These are phyloP conservation scores for Verbascum thapsus DNA, from an alignment of 257 asterid species.

Conservation along the genomic window DNA sequence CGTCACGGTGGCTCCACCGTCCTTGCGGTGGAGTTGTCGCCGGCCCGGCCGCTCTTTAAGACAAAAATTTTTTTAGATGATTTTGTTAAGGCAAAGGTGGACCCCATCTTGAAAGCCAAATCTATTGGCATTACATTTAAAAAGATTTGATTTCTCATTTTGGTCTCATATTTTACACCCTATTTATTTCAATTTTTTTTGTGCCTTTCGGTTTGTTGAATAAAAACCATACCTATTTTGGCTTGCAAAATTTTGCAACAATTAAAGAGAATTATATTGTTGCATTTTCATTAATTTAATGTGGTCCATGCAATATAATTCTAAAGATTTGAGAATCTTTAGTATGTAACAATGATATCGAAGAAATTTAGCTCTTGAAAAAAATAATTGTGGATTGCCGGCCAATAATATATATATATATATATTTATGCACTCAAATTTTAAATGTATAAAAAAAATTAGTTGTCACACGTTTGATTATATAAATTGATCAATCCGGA, in stretches of 20 bases:
- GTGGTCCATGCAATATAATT: constrained; percentile 45
- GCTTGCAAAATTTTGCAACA: constrained; percentile 15
- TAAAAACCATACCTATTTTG: constrained; percentile 36
- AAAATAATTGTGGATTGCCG: too few relatives aligned
- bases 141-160: constrained; percentile 45
- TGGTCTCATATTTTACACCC: constrained; percentile 15
- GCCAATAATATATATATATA: too few relatives aligned
- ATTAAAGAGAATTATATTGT: neutral
- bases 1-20: constrained; percentile 59
- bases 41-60: constrained; percentile 38
- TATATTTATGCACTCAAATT: too few relatives aligned
- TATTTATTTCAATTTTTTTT: constrained; percentile 13
- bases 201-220: constrained; percentile 37
- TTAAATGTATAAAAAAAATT: too few relatives aligned
- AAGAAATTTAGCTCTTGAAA: too few relatives aligned
- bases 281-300: neutral
- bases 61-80: constrained; percentile 38
- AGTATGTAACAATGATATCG: too few relatives aligned
- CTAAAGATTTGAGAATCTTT: constrained; percentile 36
- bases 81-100: constrained; percentile 56
- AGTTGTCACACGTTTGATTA: too few relatives aligned
- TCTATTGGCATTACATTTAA: constrained; percentile 51
- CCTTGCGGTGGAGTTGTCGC: constrained; percentile 37
- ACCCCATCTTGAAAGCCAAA: constrained; percentile 59
- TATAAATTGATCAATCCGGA: too few relatives aligned